Evolutionary conservation across 208 protist species (phyloP), one percentile per base, ranked within the genome.

Genomic region (Leishmania aethiopica): DNA sequence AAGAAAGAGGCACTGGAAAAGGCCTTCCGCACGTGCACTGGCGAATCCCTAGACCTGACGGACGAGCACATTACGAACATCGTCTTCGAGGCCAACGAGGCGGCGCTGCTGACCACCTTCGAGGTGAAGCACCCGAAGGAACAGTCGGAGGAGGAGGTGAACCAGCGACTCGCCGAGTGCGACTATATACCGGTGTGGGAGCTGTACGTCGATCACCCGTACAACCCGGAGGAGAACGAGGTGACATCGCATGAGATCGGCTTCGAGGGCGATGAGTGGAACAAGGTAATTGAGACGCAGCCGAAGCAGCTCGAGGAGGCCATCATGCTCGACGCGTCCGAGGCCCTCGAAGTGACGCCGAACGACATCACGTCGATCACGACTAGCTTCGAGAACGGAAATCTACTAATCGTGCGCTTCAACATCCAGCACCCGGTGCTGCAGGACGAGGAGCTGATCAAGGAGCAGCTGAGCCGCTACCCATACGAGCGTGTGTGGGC

Each of bases 251-350:
- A 90, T 60, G 83, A 86, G 60, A 81, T 91, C 55, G 81, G 84
- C 78, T 93, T 92, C 82, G 87, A 92, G 74, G 91, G 91, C 15
- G 87, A 90, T 40, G 86, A 90, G 78, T 93, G 90, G 90, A 64
- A 82, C 78, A 91, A 91, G 84, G 88, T 91, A 28, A n/a, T 90
- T 19, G 62, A 83, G 28, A 88, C 85, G 77, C 80, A 90, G 73
- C 77, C 74, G 11, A 69, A 81, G 62, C 81, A 86, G 83, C 82
- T 92, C 59, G 42, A 77, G 69, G 79, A 86, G 59, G 89, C 89
- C 66, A 86, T 92, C 79, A 84, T 83, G 82, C 78, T 83, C 35
- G 89, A 88, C 83, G 87, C 89, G n/a, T 81, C 77, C 73, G 83
- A 86, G 42, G 89, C 84, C 22, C 82, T 92, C 35, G 78, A 82